Evolutionary conservation across 2,329 filamentous ascomycete species (phyloP).

Genomic region (Paecilomyces formosus): DNA sequence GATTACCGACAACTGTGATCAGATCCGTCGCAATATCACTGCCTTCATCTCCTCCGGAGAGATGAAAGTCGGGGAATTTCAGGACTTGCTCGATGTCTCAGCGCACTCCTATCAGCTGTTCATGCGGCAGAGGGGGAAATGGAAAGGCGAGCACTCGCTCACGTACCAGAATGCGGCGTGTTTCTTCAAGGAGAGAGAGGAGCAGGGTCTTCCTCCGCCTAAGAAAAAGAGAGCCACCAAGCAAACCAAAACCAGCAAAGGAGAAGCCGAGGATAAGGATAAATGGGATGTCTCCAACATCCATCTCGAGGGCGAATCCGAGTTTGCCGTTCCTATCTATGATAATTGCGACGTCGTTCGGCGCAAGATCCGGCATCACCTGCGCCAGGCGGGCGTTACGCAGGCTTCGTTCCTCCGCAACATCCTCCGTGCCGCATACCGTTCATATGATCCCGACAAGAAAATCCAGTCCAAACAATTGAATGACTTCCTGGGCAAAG

Average conservation of each 20-base stretch:
- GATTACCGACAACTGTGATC: slow-evolving; percentile 17
- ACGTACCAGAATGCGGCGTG: slow-evolving; percentile 20
- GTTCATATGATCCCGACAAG: slow-evolving; percentile 38
- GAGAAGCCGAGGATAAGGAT: slow-evolving; percentile 10
- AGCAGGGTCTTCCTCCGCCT: slow-evolving; percentile 37
- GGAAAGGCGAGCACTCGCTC: slow-evolving; percentile 20
- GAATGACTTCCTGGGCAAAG: slow-evolving; percentile 44
- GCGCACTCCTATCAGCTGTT: slow-evolving; percentile 37
- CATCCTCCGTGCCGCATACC: slow-evolving; percentile 32
- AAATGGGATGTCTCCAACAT: slow-evolving; percentile 37
- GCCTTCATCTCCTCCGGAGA: slow-evolving; percentile 35
- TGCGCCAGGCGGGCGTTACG: slow-evolving; percentile 42
- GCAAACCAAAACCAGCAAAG: slow-evolving; percentile 18
- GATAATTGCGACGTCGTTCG: slow-evolving; percentile 54
- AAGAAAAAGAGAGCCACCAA: slow-evolving; percentile 10
- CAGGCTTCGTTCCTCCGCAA: slow-evolving; percentile 43
- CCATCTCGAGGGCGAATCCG: slow-evolving; percentile 41
- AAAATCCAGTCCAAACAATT: slow-evolving; percentile 27
- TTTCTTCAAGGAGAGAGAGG: slow-evolving; percentile 47
- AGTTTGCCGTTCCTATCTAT: slow-evolving; percentile 41
- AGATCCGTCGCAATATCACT: slow-evolving; percentile 36
- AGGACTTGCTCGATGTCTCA: slow-evolving; percentile 28
- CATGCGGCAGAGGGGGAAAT: slow-evolving; percentile 32
- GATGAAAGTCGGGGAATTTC: slow-evolving; percentile 40
- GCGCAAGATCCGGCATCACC: slow-evolving; percentile 47